Evolutionary conservation across 2,329 filamentous ascomycete genomes (phyloP), one percentile per base, ranked within the genome.

Genomic region (Davidsoniella virescens): DNA sequence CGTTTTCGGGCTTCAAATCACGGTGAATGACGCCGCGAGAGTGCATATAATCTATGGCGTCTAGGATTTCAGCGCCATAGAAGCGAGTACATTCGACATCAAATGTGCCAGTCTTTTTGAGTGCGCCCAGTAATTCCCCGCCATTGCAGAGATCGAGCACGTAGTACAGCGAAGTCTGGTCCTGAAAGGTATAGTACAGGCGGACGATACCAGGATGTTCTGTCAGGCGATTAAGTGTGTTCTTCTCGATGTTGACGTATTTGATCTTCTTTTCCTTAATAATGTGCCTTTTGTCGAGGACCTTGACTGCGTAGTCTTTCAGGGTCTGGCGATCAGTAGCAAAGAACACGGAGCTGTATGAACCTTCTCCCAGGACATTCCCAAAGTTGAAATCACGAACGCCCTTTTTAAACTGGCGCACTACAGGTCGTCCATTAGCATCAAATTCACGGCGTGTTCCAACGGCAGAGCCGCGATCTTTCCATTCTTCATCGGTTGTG

Each of bases 221-320:
- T 3, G 90, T 96, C 52, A 98, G 71, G 55, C 92, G 81, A 62
- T 98, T 98, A 51, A 98, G 71, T 0, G 92, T 96, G 66, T 98
- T 90, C 68, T 95, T 95, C 66, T 98, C 92, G 59, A 98, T 98
- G 66, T 96, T 98, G 65, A 98, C 92, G 61, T 98, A 98, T 72
- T 98, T 98, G 61, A 98, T 94, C 73, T 98, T 98, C 67, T 94
- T 96, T 68, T 98, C 92, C 66, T 96, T 98, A 71, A 98, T 98
- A 61, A 98, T 98, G 64, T 98, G 92, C 59, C 87, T 79, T 68
- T 98, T 98, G 67, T 98, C 92, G 44, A 98, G 76, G 14, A 98
- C 90, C 64, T 98, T 98, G 67, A 98, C 88, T 23, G 92, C 92
- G 61, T 96, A 96, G 64, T 98, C 90, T 60, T 94, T 94, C 52